A percentile compares a stretch with the other conserved stretches of the same genome.
These are phyloP conservation scores for Mucor mucedo DNA, from an alignment of 371 early-diverging fungal genomes.

Conservation along the genomic window DNA sequence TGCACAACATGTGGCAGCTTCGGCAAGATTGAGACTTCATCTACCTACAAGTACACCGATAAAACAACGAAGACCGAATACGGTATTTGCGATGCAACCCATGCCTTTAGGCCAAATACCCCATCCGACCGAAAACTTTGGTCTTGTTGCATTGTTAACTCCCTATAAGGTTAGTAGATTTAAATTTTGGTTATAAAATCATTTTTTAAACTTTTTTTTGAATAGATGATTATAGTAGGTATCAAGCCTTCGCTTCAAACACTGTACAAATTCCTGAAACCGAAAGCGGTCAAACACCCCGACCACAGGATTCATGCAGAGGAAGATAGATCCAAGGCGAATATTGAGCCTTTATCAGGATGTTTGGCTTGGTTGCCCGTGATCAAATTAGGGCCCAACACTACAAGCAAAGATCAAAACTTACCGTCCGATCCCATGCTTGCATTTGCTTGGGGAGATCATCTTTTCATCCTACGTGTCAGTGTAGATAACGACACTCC, in stretches of 20 bases:
- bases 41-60: slow-evolving; percentile 13
- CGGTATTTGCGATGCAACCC: slow-evolving; percentile 74
- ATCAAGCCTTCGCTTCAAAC: slow-evolving; percentile 77
- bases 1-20: slow-evolving; percentile 19
- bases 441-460: slow-evolving; percentile 70
- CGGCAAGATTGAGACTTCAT: slow-evolving; percentile 15
- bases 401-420: slow-evolving; percentile 16
- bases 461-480: slow-evolving; percentile 61
- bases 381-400: slow-evolving; percentile 40
- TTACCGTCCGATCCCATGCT: slow-evolving; percentile 57
- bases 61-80: slow-evolving; percentile 53
- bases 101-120: slow-evolving; percentile 67
- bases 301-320: slow-evolving; percentile 6
- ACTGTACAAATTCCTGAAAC: slow-evolving; percentile 66
- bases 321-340: slow-evolving; percentile 22
- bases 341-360: slow-evolving; percentile 55
- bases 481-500: slow-evolving; percentile 29
- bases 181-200: not conserved
- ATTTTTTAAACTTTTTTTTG: not conserved
- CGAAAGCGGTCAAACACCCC: slow-evolving; percentile 35
- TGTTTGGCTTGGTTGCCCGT: slow-evolving; percentile 71
- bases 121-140: slow-evolving; percentile 69
- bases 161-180: slow-evolving; percentile 66
- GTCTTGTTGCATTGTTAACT: slow-evolving; percentile 75
- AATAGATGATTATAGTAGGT: slow-evolving; percentile 74